A percentile compares a stretch with the other conserved stretches of the same genome.
phyloP scores from a whole-genome alignment of 805 yeast genomes.

The Kregervanrija delftensis region DNA sequence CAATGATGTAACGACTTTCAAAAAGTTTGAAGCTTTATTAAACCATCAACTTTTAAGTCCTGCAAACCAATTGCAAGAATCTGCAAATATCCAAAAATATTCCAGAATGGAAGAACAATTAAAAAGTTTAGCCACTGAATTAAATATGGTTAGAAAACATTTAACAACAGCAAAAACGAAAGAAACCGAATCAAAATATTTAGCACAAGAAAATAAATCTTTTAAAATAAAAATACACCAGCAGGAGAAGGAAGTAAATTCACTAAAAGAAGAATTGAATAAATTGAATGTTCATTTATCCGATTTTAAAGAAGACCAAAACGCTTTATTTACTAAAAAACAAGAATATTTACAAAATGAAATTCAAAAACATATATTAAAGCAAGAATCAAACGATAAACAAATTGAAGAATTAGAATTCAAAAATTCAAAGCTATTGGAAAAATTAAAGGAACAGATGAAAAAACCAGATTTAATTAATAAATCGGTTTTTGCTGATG shows the following conservation, averaged over 20 bases:
- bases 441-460: too few species aligned
- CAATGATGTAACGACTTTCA: neutral
- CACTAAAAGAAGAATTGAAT: neutral
- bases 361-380: too few species aligned
- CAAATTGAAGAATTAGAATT: too few species aligned
- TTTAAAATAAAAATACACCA: neutral
- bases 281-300: neutral
- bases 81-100: conserved; percentile 2
- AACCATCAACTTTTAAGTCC: neutral
- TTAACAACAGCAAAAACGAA: conserved; percentile 13
- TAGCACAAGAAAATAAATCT: conserved; percentile 9
- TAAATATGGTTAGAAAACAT: conserved; percentile 15
- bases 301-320: too few species aligned
- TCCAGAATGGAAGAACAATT: conserved; percentile 17
- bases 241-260: neutral
- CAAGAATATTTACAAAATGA: too few species aligned
- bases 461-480: too few species aligned
- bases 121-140: conserved; percentile 15
- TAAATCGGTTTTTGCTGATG: too few species aligned
- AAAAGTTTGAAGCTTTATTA: neutral
- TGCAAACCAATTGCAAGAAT: neutral
- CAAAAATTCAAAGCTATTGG: too few species aligned
- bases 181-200: conserved; percentile 11
- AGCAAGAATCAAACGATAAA: too few species aligned
- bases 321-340: too few species aligned